Conservation (phyloP, 2,329 filamentous ascomycete genomes). For the Fusarium sp. region DNA sequence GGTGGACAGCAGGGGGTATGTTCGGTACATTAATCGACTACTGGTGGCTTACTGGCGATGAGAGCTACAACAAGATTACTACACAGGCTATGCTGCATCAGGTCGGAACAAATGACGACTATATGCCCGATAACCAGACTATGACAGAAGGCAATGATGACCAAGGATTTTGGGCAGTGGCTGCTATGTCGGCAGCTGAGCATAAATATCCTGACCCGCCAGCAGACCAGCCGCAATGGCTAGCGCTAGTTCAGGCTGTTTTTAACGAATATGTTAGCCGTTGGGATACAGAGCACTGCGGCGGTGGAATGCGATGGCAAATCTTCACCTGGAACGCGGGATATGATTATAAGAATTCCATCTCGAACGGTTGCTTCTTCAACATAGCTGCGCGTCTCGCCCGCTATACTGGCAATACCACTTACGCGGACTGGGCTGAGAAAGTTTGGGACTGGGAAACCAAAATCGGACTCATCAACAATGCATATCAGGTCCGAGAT, state of each 20-base stretch:
- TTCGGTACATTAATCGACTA: conserved; percentile 78
- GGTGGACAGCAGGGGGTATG: conserved; percentile 81
- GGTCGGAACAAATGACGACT: conserved; percentile 65
- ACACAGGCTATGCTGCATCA: conserved; percentile 70
- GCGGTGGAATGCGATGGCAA: conserved; percentile 85
- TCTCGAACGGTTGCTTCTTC: conserved; percentile 76
- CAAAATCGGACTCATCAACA: conserved; percentile 64
- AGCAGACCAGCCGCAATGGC: conserved; percentile 71
- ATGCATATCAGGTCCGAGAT: conserved; percentile 64
- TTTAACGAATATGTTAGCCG: conserved; percentile 82
- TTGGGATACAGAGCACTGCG: conserved; percentile 73
- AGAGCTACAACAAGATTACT: conserved; percentile 69
- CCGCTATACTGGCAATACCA: conserved; percentile 80
- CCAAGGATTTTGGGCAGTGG: conserved; percentile 85
- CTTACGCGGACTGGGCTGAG: conserved; percentile 80
- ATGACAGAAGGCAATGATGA: conserved; percentile 75
- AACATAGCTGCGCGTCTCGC: conserved; percentile 77
- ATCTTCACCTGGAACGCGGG: conserved; percentile 82
- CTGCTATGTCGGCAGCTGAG: conserved; percentile 82
- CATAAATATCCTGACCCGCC: conserved; percentile 77
- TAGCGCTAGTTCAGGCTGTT: conserved; percentile 80
- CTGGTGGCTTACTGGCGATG: conserved; percentile 75
- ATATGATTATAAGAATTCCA: conserved; percentile 75
- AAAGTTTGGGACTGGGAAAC: conserved; percentile 75
- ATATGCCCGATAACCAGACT: conserved; percentile 73